A percentile compares a stretch with the other conserved stretches of the same genome.
Evolutionary conservation across 2,329 filamentous ascomycete genomes (phyloP).

Genomic region (Pestalotiopsis sp.): DNA sequence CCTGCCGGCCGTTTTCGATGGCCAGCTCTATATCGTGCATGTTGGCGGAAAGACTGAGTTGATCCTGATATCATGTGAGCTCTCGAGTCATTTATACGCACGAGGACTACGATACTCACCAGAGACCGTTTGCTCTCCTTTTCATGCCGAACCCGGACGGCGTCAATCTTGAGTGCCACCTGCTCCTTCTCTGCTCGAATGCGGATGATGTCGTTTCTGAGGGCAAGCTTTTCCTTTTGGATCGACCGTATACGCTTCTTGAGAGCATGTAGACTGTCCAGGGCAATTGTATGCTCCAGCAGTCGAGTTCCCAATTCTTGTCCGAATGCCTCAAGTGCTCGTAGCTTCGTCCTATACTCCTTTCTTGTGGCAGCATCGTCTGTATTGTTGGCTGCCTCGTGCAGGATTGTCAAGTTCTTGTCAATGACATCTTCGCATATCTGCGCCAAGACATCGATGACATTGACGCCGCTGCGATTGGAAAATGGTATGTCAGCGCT

Average conservation of each 20-base stretch:
- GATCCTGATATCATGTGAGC: constrained; percentile 33
- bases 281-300: constrained; percentile 61
- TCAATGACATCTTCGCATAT: constrained; percentile 63
- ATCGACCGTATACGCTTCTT: constrained; percentile 59
- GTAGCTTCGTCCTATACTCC: constrained; percentile 57
- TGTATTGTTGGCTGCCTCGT: constrained; percentile 44
- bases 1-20: constrained; percentile 51
- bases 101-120: constrained; percentile 37
- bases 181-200: constrained; percentile 63
- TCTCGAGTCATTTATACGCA: background rate
- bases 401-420: constrained; percentile 49
- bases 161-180: constrained; percentile 64
- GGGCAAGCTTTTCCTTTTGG: constrained; percentile 57
- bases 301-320: constrained; percentile 59
- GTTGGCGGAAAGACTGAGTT: constrained; percentile 56
- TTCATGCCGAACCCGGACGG: constrained; percentile 62
- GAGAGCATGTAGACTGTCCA: constrained; percentile 61
- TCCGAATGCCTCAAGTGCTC: constrained; percentile 60
- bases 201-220: constrained; percentile 63
- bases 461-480: constrained; percentile 58
- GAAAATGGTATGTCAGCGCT: constrained; percentile 55
- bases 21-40: constrained; percentile 67
- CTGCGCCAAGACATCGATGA: constrained; percentile 63
- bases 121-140: constrained; percentile 52
- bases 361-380: constrained; percentile 50